Conservation (phyloP, 768 basidiomycete species). For the Lactifluus subvellereus region DNA sequence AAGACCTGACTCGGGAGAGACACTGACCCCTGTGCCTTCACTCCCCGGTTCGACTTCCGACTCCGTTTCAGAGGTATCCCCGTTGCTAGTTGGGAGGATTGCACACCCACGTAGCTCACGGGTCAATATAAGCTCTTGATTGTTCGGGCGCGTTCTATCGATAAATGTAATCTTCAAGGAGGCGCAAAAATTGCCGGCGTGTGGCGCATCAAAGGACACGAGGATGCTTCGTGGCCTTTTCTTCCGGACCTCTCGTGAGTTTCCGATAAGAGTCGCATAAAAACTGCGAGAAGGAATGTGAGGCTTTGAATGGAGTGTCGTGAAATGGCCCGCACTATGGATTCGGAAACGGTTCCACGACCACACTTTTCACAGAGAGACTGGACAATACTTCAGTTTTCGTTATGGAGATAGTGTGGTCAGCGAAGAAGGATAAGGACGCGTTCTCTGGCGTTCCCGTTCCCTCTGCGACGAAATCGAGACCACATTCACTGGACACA, state of each 20-base stretch:
- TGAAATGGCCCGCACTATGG: slow-evolving; percentile 1
- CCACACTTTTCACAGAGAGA: neutral
- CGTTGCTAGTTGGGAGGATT: neutral
- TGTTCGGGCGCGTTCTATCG: neutral
- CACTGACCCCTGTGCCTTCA: slow-evolving; percentile 5
- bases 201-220: slow-evolving; percentile 7
- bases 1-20: slow-evolving; percentile 18
- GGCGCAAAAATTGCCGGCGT: neutral
- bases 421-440: neutral
- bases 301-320: neutral
- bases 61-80: neutral
- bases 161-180: neutral
- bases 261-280: neutral
- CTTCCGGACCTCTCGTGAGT: neutral
- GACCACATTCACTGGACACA: slow-evolving; percentile 9
- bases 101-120: slow-evolving; percentile 5
- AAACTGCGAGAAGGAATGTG: slow-evolving; percentile 1
- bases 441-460: neutral
- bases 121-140: slow-evolving; percentile 1
- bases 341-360: neutral
- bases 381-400: neutral
- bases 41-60: neutral
- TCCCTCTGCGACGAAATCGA: slow-evolving; percentile 6
- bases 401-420: neutral
- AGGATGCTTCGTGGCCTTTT: neutral